Evolutionary conservation across 257 asterid species (phyloP).

Genomic region (Solanum appendiculatum): DNA sequence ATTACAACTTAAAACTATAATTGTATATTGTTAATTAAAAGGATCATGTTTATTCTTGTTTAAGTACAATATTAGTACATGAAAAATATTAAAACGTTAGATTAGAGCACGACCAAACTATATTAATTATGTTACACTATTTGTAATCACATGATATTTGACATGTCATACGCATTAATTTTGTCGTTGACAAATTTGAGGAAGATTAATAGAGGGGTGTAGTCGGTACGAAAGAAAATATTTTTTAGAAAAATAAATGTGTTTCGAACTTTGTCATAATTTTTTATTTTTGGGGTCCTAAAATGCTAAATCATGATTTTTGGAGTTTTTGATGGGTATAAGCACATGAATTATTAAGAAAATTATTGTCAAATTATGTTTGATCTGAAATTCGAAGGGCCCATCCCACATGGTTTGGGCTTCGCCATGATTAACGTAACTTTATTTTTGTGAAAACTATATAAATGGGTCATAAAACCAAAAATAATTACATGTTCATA

Average conservation of each 20-base stretch:
- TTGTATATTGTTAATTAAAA: not conserved
- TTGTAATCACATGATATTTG: not conserved
- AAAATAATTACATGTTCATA: too few species aligned
- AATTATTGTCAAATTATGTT: not conserved
- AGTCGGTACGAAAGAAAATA: not conserved
- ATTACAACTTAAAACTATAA: not conserved
- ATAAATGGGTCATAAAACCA: too few species aligned
- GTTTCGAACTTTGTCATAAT: not conserved
- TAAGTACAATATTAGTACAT: not conserved
- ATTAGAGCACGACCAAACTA: not conserved
- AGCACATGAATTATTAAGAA: not conserved
- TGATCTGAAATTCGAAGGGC: too few species aligned
- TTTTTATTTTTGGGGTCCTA: too few species aligned
- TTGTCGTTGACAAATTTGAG: not conserved
- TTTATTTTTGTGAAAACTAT: too few species aligned
- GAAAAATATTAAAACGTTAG: not conserved
- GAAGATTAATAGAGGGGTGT: not conserved
- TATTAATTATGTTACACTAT: not conserved
- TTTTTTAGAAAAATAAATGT: not conserved
- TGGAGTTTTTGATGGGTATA: not conserved
- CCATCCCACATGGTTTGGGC: fast-evolving
- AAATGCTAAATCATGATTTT: not conserved
- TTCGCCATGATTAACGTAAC: too few species aligned
- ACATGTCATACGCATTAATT: not conserved
- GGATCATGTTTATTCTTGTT: constrained; percentile 1